Base-by-base conservation (phyloP, 768 basidiomycete genomes). In the Pulveroboletus sp. region DNA sequence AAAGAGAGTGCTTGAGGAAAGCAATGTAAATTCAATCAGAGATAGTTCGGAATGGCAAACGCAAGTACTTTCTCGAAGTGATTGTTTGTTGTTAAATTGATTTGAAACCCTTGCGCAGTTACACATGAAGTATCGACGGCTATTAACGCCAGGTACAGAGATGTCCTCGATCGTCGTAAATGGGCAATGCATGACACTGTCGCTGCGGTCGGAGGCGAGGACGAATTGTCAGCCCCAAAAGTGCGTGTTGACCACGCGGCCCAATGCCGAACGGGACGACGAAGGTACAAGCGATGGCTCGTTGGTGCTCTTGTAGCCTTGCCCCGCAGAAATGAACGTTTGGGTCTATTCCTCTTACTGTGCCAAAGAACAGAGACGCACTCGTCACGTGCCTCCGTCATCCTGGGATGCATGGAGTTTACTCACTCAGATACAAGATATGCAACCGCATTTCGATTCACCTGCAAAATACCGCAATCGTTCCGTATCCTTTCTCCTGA, bases 351-450 rank as follows among this genome's bases (percentile, higher is more conserved):
- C 8, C 33, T 8, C 15, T 2, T 6, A 6, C 33, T 15, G 33
- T 15, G 33, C 15, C 7, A 11, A 35, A 15, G 14, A 3, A 35
- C 8, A 36, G 7, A 2, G 35, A 36, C 8, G 15, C 6, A 14
- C 15, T 15, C 8, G 7, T 17, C 35, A n/a, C 6, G 8, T 8
- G n/a, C 6, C 35, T 4, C 15, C n/a, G 11, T 11, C 31, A 5
- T 31, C 31, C 31, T 31, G 30, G 10, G 31, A 1, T 11, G 31
- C 11, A 11, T 11, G 1, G 8, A 8, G n/a, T 36, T 26, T 62
- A 56, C 45, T 54, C 47, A 4, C 18, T 56, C 10, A 49, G 56
- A 9, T 61, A 43, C 39, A 53, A 32, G 9, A 48, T 43, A 11
- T 4, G 8, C 21, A 32, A 32, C 11, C 45, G 40, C 27, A 37